phyloP scores from a whole-genome alignment of 2,329 filamentous ascomycete genomes.

The Cladophialophora immunda region DNA sequence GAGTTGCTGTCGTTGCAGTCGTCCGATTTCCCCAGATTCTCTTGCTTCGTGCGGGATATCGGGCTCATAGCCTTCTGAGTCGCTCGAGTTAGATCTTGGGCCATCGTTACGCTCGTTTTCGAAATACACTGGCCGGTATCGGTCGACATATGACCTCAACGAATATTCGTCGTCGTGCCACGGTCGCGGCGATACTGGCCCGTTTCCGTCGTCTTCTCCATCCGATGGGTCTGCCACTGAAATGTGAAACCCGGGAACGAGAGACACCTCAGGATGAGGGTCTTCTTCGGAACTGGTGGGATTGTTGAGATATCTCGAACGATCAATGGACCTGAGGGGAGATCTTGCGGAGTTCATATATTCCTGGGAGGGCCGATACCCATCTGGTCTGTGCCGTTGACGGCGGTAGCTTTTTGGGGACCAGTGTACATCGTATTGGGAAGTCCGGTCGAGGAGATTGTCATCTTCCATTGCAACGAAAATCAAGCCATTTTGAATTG shows the following conservation, averaged over 20 bases:
- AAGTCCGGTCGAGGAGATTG: conserved; percentile 75
- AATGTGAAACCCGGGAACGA: conserved; percentile 35
- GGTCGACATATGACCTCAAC: conserved; percentile 35
- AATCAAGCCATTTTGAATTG: conserved; percentile 89
- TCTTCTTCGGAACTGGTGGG: conserved; percentile 21
- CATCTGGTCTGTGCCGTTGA: conserved; percentile 40
- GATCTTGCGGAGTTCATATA: conserved; percentile 50
- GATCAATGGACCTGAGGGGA: conserved; percentile 47
- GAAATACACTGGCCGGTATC: conserved; percentile 37
- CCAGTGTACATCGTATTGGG: conserved; percentile 78
- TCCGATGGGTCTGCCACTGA: conserved; percentile 33
- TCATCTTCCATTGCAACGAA: conserved; percentile 88
- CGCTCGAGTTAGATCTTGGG: conserved; percentile 29
- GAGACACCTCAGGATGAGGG: conserved; percentile 21
- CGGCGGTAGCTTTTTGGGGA: conserved; percentile 46
- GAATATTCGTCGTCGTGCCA: conserved; percentile 40
- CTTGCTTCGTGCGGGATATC: conserved; percentile 15
- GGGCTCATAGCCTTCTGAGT: conserved; percentile 35
- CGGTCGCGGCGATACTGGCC: conserved; percentile 36
- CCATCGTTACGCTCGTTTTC: conserved; percentile 30
- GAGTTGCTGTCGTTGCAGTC: conserved; percentile 22
- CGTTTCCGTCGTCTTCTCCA: conserved; percentile 25
- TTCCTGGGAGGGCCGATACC: conserved; percentile 50
- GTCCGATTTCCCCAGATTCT: conserved; percentile 20
- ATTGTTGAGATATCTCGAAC: conserved; percentile 39